Conservation (phyloP, 2,329 filamentous ascomycete genomes). For the Penicillium sp. region DNA sequence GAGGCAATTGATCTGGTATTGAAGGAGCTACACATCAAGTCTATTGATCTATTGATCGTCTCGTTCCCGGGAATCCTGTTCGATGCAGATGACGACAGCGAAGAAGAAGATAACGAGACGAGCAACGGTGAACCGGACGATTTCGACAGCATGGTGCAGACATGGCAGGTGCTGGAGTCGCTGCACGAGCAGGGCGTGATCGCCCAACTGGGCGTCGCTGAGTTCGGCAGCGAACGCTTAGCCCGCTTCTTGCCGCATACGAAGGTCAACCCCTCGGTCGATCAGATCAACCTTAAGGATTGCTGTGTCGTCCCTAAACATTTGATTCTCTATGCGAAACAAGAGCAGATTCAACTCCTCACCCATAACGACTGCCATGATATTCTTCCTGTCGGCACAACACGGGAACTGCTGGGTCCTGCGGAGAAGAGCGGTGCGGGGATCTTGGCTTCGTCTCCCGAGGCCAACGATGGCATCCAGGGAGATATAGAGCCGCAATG, state of each 20-base stretch:
- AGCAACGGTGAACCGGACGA: constrained; percentile 49
- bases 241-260: constrained; percentile 71
- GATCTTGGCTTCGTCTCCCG: constrained; percentile 64
- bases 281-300: constrained; percentile 95
- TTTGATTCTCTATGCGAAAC: constrained; percentile 78
- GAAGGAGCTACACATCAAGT: constrained; percentile 71
- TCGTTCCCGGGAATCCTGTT: constrained; percentile 93
- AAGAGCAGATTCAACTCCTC: constrained; percentile 77
- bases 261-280: constrained; percentile 71
- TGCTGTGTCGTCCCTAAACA: constrained; percentile 94
- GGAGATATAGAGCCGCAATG: constrained; percentile 84
- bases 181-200: constrained; percentile 71
- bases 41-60: constrained; percentile 83
- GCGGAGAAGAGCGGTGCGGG: constrained; percentile 72
- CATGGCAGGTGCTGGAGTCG: constrained; percentile 66
- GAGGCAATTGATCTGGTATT: constrained; percentile 79
- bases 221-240: constrained; percentile 85
- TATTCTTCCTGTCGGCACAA: constrained; percentile 79
- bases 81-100: constrained; percentile 85
- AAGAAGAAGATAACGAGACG: constrained; percentile 61
- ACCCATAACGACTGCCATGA: constrained; percentile 95
- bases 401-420: constrained; percentile 77
- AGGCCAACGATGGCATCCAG: constrained; percentile 56
- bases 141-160: constrained; percentile 64
- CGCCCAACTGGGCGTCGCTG: constrained; percentile 75